Evolutionary conservation across 2,329 filamentous ascomycete species (phyloP), one percentile per base, ranked within the genome.

Genomic region (Dactylellina cionopaga): DNA sequence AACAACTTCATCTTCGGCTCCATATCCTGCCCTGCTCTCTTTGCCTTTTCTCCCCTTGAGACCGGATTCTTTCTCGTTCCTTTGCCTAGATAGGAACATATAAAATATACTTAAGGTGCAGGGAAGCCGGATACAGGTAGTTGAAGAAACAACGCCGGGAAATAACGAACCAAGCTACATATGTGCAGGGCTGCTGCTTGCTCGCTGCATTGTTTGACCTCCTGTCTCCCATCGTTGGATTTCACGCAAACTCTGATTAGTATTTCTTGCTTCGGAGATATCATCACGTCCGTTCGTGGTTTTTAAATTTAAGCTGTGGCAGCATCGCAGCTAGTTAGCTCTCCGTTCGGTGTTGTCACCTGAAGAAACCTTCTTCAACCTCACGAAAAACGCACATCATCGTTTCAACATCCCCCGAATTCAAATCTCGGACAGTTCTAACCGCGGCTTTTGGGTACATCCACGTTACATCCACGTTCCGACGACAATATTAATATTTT

Each of bases 1-100:
- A 60, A 24, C 46, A 44, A 68, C 46, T 60, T 55, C 64, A 51
- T 43, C 39, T 69, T 70, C 65, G 65, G 47, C 65, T 70, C 52
- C 52, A 29, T 59, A 66, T 58, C 51, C 49, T 56, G 49, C 56
- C 56, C 56, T 62, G 33, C n/a, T 56, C 39, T 51, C 59, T 65
- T 65, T 54, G 47, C 63, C 47, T 63, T 62, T n/a, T 56, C 39
- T 29, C 56, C 56, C 56, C 56, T 49, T 62, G 31, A 22, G 41
- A 49, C 56, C 56, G 65, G 65, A 52, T 35, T 29, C 33, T 41
- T 58, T 69, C 64, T 70, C 65, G 65, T 44, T 46, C 56, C 55
- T 63, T 63, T 63, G 56, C 65, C 65, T 49, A 17, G 49, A 47
- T 63, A 44, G 49, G 65, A 63, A 70, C 47, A 13, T 33, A 33